These are phyloP conservation scores for Massarina eburnea DNA, from an alignment of 2,329 filamentous ascomycete genomes.

Conservation along the genomic window DNA sequence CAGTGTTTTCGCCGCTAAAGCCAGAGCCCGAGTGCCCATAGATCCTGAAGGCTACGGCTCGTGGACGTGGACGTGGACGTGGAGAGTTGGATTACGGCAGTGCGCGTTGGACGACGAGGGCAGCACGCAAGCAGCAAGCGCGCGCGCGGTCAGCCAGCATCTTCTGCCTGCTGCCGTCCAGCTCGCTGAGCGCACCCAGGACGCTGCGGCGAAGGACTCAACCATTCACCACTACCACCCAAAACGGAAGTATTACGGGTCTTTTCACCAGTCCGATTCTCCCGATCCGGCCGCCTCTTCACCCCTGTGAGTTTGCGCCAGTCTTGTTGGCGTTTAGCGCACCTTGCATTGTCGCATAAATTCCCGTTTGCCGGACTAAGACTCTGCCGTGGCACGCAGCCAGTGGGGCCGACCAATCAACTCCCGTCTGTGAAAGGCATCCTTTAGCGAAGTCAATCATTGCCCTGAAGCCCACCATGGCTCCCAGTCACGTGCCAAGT, in stretches of 20 bases:
- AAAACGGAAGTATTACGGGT: constrained; percentile 38
- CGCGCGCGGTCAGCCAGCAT: constrained; percentile 17
- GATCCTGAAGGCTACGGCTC: constrained; percentile 28
- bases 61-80: constrained; percentile 29
- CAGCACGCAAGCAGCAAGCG: constrained; percentile 22
- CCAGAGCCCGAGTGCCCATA: constrained; percentile 36
- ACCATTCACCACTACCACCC: constrained; percentile 27
- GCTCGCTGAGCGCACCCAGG: constrained; percentile 12
- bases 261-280: constrained; percentile 22
- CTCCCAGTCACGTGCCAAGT: constrained; percentile 41
- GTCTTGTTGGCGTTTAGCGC: constrained; percentile 38
- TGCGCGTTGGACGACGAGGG: constrained; percentile 18
- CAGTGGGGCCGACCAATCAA: constrained; percentile 28
- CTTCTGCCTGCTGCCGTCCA: constrained; percentile 16
- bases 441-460: constrained; percentile 14
- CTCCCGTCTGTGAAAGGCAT: constrained; percentile 16
- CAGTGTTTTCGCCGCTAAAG: constrained; percentile 36
- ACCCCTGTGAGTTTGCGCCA: constrained; percentile 33
- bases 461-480: constrained; percentile 26
- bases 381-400: constrained; percentile 20
- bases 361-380: constrained; percentile 22
- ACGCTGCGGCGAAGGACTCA: constrained; percentile 27
- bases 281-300: constrained; percentile 27
- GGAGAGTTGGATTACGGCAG: no score
- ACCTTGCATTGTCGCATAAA: constrained; percentile 32